These are phyloP conservation scores for Cnidoscolus chayamansa DNA, from an alignment of 441 rosid species.

Conservation along the genomic window DNA sequence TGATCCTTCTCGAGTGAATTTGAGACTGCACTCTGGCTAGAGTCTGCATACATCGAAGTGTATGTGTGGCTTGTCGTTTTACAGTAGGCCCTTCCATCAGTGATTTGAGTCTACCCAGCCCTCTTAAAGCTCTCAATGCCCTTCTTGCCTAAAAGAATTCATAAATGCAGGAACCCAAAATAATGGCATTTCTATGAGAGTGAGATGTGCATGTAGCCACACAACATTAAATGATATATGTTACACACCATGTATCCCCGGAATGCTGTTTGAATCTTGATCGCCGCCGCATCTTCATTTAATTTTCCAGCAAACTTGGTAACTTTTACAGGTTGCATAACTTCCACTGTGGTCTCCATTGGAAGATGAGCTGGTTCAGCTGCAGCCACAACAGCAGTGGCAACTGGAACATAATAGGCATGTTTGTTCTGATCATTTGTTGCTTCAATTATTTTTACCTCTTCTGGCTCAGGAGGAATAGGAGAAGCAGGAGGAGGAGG, in stretches of 20 bases:
- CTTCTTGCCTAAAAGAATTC: slow-evolving; percentile 57
- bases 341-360: slow-evolving; percentile 41
- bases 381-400: slow-evolving; percentile 24
- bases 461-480: slow-evolving; percentile 40
- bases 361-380: slow-evolving; percentile 31
- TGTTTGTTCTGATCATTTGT: slow-evolving; percentile 39
- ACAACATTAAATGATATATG: neutral
- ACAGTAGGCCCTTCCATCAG: slow-evolving; percentile 79
- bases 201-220: neutral
- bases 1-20: slow-evolving; percentile 62
- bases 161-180: slow-evolving; percentile 1
- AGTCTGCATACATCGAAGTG: slow-evolving; percentile 83
- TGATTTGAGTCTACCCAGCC: slow-evolving; percentile 61
- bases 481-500: slow-evolving; percentile 33
- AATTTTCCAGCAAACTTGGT: slow-evolving; percentile 56
- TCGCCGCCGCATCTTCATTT: slow-evolving; percentile 72
- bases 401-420: slow-evolving; percentile 36
- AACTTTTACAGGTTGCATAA: slow-evolving; percentile 32
- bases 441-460: slow-evolving; percentile 45
- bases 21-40: slow-evolving; percentile 77
- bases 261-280: slow-evolving; percentile 81
- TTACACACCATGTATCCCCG: slow-evolving; percentile 55
- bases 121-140: slow-evolving; percentile 63
- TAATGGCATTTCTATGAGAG: neutral
- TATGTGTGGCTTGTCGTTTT: slow-evolving; percentile 68